phyloP scores from a whole-genome alignment of 2,329 filamentous ascomycete species.

The Penicillium nordicum region DNA sequence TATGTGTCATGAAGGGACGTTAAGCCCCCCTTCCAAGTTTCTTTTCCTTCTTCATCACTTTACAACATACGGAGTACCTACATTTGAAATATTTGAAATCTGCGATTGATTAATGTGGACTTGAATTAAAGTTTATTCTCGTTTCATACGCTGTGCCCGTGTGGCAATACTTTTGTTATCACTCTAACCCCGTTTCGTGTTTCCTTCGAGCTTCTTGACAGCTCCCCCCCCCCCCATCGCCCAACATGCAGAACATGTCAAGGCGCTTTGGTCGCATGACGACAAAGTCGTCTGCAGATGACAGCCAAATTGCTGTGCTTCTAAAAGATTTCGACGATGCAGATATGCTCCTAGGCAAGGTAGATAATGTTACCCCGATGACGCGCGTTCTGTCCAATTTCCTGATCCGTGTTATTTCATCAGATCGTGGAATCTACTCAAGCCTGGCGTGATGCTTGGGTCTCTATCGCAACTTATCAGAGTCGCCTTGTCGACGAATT shows the following conservation, averaged over 20 bases:
- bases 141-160: neutral
- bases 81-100: neutral
- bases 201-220: neutral
- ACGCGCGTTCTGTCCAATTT: conserved; percentile 10
- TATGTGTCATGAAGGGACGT: conserved; percentile 4
- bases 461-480: conserved; percentile 66
- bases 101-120: neutral
- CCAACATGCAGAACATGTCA: conserved; percentile 55
- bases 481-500: conserved; percentile 64
- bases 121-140: neutral
- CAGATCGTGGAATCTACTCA: conserved; percentile 74
- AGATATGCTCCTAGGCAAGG: conserved; percentile 69
- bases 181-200: neutral
- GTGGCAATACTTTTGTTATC: neutral
- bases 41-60: neutral
- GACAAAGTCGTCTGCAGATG: conserved; percentile 67
- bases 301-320: conserved; percentile 70
- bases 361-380: conserved; percentile 37
- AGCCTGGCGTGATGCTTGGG: conserved; percentile 76
- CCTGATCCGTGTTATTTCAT: neutral
- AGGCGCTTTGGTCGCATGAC: conserved; percentile 68
- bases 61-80: neutral
- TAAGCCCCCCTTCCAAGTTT: neutral
- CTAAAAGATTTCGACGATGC: conserved; percentile 78
- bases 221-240: conserved; percentile 1